phyloP scores from a whole-genome alignment of 306 rosid species.

The Citrullus amarus region DNA sequence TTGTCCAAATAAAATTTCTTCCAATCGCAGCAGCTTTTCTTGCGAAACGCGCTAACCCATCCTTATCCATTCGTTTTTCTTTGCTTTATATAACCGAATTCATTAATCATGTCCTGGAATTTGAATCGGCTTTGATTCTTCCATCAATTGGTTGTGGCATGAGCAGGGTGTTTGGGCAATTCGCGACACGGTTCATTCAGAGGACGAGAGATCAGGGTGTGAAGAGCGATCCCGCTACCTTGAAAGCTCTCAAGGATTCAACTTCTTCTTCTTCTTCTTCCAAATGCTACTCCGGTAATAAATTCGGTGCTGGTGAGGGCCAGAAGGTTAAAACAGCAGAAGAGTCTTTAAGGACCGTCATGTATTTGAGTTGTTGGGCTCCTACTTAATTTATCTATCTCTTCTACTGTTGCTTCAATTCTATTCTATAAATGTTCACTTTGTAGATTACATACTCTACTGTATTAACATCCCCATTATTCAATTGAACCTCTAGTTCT shows the following conservation, averaged over 20 bases:
- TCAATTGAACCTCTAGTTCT: neutral
- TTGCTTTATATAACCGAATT: neutral
- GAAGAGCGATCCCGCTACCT: constrained; percentile 35
- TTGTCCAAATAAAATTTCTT: neutral
- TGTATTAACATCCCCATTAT: too few relatives aligned
- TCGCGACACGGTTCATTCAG: constrained; percentile 17
- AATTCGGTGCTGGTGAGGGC: neutral
- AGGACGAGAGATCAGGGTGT: constrained; percentile 42
- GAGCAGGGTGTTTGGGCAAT: neutral
- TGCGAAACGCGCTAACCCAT: neutral
- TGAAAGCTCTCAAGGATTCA: constrained; percentile 34
- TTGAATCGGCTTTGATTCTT: neutral
- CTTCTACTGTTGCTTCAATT: neutral
- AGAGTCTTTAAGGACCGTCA: constrained; percentile 56
- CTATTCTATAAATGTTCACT: too few relatives aligned
- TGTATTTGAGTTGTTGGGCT: constrained; percentile 86
- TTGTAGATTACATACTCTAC: neutral
- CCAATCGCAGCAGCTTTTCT: neutral
- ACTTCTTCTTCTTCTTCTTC: constrained; percentile 29
- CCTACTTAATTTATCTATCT: constrained; percentile 33
- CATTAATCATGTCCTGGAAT: neutral
- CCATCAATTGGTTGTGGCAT: neutral
- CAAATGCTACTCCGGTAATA: neutral
- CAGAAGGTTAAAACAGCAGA: constrained; percentile 32
- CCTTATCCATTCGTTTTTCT: neutral